phyloP scores from a whole-genome alignment of 306 rosid species.

The Castanopsis chinensis region DNA sequence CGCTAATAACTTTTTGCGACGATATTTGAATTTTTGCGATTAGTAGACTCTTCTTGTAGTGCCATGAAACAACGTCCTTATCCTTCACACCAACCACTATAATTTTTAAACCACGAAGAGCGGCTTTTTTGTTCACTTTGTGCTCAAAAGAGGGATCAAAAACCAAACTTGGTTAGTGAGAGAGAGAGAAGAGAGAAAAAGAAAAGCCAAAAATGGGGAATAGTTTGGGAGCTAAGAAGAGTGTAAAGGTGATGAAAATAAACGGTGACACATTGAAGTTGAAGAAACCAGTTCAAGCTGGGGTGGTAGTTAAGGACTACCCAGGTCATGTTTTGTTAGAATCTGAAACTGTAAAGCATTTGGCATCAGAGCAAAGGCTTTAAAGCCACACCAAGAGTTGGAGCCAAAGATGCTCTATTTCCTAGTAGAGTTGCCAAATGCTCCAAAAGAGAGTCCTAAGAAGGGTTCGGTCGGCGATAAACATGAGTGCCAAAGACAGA shows the following conservation, averaged over 20 bases:
- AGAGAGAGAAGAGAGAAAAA: neutral
- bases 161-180: neutral
- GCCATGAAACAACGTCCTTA: constrained; percentile 23
- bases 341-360: constrained; percentile 79
- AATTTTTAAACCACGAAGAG: neutral
- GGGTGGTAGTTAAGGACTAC: constrained; percentile 52
- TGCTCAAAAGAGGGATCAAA: neutral
- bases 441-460: constrained; percentile 39
- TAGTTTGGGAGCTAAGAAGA: constrained; percentile 60
- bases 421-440: constrained; percentile 66
- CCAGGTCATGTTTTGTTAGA: constrained; percentile 74
- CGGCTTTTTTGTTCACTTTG: neutral
- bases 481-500: constrained; percentile 85
- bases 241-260: constrained; percentile 77
- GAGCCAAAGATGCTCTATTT: constrained; percentile 63
- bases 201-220: constrained; percentile 58
- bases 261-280: constrained; percentile 76
- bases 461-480: constrained; percentile 76
- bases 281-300: constrained; percentile 51
- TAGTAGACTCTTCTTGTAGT: no score
- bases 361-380: constrained; percentile 71
- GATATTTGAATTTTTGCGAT: no score
- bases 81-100: constrained; percentile 34
- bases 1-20: no score
- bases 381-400: constrained; percentile 45